These are phyloP conservation scores for Trapa bicornis DNA, from an alignment of 345 rosid genomes.

Conservation along the genomic window DNA sequence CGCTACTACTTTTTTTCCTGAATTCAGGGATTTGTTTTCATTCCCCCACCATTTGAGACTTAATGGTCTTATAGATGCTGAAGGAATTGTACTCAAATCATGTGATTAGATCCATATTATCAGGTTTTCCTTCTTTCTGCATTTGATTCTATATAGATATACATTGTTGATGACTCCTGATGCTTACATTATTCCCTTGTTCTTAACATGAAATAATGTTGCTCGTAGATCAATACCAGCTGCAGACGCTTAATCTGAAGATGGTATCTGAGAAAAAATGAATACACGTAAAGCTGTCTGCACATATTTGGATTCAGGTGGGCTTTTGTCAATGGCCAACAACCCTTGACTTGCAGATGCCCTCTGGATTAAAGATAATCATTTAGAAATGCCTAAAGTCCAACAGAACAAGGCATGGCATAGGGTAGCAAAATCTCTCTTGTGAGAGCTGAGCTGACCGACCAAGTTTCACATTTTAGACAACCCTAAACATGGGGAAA, in stretches of 20 bases:
- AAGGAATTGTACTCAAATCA: not conserved
- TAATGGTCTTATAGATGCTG: constrained; percentile 1
- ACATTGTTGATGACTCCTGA: not conserved
- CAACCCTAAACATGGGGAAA: not conserved
- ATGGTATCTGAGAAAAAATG: not conserved
- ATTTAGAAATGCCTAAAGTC: not conserved
- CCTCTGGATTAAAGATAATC: not conserved
- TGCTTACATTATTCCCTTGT: not conserved
- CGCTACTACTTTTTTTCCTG: constrained; percentile 18
- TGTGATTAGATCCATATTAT: constrained; percentile 1
- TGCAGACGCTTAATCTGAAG: not conserved
- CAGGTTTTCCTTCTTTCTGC: not conserved
- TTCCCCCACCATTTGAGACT: constrained; percentile 2
- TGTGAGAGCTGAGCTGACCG: not conserved
- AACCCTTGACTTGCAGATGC: not conserved
- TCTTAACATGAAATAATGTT: not conserved
- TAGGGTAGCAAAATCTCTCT: too few relatives aligned
- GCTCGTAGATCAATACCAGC: not conserved
- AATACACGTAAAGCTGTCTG: too few relatives aligned
- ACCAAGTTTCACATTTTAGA: not conserved
- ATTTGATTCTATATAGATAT: not conserved
- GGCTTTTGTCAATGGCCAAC: not conserved
- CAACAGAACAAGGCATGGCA: too few relatives aligned
- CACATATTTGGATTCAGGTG: not conserved
- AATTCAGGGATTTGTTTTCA: constrained; percentile 24